Base-by-base conservation (phyloP, 768 basidiomycete genomes). In the Suillus clintonianus region DNA sequence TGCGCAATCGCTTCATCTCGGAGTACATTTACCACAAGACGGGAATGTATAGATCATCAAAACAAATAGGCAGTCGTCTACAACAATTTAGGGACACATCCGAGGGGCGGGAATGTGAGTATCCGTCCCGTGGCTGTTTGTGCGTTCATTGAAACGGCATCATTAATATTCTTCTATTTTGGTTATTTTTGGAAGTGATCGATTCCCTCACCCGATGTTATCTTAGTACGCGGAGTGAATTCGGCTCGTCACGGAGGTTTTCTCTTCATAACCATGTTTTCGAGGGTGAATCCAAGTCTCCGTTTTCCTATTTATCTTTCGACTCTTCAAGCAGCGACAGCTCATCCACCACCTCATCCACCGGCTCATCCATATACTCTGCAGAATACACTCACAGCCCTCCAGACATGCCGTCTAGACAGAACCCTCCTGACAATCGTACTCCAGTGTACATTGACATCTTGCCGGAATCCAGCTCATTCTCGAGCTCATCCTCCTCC, bases 1-100 rank as follows among this genome's bases (percentile, higher is more conserved):
- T 89, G 82, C 82, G 91, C 62, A 92, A 92, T 76, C 83, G 88
- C 54, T 92, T 91, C 76, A 89, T 92, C 65, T 89, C 90, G 59
- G 89, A 92, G 67, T 87, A 89, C 76, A 91, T 92, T 71, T 86
- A 80, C 71, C 79, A 81, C 41, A 83, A 82, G 65, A 92, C 91
- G 0, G 89, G 90, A 27, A 86, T 88, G 72, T 80, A 82, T 64
- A 83, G 91, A 64, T 88, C 89, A 9, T 85, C 90, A 27, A 92
- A 92, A 73, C 90, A 92, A 75, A 90, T 92, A 54, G 90, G 91
- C 62, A 90, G 89, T 70, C 89, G 91, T 61, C 79, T 92, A 37
- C 91, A 92, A 71, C 90, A 92, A 70, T 83, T 92, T 59, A 79
- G 89, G 68, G 90, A 92, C 73, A 89, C 89, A 3, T 83, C 86